A percentile compares a stretch with the other conserved stretches of the same genome.
Conservation (phyloP, 2,329 filamentous ascomycete genomes). For the Didymella pinodella region DNA sequence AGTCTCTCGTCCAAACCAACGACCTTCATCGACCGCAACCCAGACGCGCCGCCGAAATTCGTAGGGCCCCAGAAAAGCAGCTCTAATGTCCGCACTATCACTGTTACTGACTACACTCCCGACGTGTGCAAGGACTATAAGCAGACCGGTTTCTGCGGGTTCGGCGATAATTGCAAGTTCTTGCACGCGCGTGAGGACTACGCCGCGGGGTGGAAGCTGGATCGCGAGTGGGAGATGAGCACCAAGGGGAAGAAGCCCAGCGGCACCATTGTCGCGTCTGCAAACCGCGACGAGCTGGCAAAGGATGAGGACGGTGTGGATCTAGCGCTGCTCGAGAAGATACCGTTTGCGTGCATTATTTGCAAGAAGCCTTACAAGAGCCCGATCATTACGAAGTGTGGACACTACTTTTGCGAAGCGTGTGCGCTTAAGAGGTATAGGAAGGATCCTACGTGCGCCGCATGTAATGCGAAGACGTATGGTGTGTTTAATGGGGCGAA, state of each 20-base stretch:
- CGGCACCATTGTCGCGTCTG: constrained; percentile 64
- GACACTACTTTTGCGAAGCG: constrained; percentile 93
- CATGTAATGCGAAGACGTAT: constrained; percentile 82
- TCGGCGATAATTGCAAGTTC: constrained; percentile 84
- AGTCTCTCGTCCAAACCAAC: constrained; percentile 30
- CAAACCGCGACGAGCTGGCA: constrained; percentile 57
- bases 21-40: constrained; percentile 79
- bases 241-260: constrained; percentile 67
- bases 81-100: constrained; percentile 89
- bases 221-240: constrained; percentile 89
- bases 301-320: constrained; percentile 65
- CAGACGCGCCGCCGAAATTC: constrained; percentile 71
- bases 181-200: constrained; percentile 79
- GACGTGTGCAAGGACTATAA: constrained; percentile 97
- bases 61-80: constrained; percentile 89
- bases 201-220: constrained; percentile 94
- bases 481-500: constrained; percentile 92
- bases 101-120: constrained; percentile 86
- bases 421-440: constrained; percentile 88
- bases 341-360: constrained; percentile 89
- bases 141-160: constrained; percentile 70
- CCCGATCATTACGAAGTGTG: constrained; percentile 87
- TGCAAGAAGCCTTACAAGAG: constrained; percentile 80
- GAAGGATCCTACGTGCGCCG: constrained; percentile 85
- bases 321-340: constrained; percentile 77